Percentiles rank a stretch among this genome's conserved stretches.
These are phyloP conservation scores for Thielaviopsis ethacetica DNA, from an alignment of 2,329 filamentous ascomycete species.

Conservation along the genomic window DNA sequence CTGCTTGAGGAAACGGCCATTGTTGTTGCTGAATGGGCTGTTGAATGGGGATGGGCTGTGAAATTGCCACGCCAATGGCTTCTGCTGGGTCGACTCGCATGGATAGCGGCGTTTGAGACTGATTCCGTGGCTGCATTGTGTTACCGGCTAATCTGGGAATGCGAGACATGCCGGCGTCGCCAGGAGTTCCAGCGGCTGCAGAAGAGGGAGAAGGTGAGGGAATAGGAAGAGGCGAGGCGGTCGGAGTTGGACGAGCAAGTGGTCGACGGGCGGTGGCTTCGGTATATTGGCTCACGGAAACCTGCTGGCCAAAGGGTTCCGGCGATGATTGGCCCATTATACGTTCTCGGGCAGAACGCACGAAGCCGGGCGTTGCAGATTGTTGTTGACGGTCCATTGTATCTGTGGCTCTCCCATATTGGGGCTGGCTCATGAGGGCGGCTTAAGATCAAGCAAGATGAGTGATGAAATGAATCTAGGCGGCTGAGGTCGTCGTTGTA, in stretches of 20 bases:
- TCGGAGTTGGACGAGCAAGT: constrained; percentile 7
- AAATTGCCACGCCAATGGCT: constrained; percentile 27
- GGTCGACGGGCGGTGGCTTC: background rate
- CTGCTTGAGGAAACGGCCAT: constrained; percentile 19
- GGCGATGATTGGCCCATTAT: background rate
- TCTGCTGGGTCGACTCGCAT: constrained; percentile 15
- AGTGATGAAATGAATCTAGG: constrained; percentile 6
- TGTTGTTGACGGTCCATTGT: constrained; percentile 11
- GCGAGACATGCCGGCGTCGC: constrained; percentile 3
- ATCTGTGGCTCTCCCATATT: constrained; percentile 7
- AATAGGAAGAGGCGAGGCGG: constrained; percentile 1
- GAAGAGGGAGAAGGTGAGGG: constrained; percentile 6
- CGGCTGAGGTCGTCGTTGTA: background rate
- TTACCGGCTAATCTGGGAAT: constrained; percentile 11
- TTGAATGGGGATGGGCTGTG: constrained; percentile 33
- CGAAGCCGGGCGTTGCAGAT: constrained; percentile 4
- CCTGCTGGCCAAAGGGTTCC: background rate
- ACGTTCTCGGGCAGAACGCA: constrained; percentile 4
- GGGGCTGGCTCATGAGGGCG: constrained; percentile 9
- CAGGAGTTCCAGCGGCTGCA: constrained; percentile 7
- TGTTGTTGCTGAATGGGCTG: constrained; percentile 35
- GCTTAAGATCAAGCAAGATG: background rate
- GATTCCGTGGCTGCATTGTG: background rate
- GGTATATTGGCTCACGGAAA: background rate
- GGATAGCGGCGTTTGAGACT: constrained; percentile 1